Evolutionary conservation across 768 basidiomycete species (phyloP).

Genomic region (Clathrus columnatus): DNA sequence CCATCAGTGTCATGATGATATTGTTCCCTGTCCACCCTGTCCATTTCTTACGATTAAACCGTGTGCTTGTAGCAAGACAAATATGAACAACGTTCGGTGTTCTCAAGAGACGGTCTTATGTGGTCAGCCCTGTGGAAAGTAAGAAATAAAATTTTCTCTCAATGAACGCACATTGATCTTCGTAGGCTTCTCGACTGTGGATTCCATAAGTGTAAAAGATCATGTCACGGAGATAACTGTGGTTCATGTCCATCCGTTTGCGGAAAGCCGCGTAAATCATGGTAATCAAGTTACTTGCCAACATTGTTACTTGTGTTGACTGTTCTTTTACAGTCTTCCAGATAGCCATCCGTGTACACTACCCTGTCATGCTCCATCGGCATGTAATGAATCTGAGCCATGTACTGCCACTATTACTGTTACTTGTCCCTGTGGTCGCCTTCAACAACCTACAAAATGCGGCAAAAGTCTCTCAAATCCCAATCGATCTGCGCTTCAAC

Average conservation of each 20-base stretch:
- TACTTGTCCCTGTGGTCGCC: slow-evolving; percentile 75
- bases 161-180: background rate
- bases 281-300: slow-evolving; percentile 36
- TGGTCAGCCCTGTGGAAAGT: slow-evolving; percentile 74
- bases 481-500: slow-evolving; percentile 32
- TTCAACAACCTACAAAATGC: slow-evolving; percentile 66
- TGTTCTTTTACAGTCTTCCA: slow-evolving; percentile 40
- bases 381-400: slow-evolving; percentile 72
- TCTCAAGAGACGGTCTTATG: slow-evolving; percentile 83
- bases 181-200: slow-evolving; percentile 68
- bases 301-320: background rate
- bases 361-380: slow-evolving; percentile 82
- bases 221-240: slow-evolving; percentile 79
- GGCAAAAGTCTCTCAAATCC: slow-evolving; percentile 46
- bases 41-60: slow-evolving; percentile 65
- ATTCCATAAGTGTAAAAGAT: slow-evolving; percentile 76
- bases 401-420: slow-evolving; percentile 63
- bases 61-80: slow-evolving; percentile 88
- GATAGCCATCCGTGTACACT: slow-evolving; percentile 65
- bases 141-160: slow-evolving; percentile 19
- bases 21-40: slow-evolving; percentile 73
- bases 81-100: slow-evolving; percentile 72
- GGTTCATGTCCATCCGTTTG: slow-evolving; percentile 70
- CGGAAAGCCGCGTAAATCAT: slow-evolving; percentile 79
- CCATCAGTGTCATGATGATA: slow-evolving; percentile 78